phyloP scores from a whole-genome alignment of 1,139 yeast genomes.

The Saccharomycopsis phalli region DNA sequence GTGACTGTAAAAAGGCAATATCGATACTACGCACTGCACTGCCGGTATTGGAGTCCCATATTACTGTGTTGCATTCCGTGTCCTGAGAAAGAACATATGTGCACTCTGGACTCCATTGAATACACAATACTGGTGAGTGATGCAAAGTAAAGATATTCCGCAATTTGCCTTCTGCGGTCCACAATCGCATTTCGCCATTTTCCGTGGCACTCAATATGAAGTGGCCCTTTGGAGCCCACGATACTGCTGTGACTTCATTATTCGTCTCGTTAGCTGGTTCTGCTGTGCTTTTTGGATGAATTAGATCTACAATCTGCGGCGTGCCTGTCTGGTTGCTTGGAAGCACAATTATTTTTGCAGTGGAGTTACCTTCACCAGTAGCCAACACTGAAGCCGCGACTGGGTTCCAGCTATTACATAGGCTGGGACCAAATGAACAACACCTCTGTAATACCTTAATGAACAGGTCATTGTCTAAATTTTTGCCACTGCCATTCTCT shows the following conservation, averaged over 20 bases:
- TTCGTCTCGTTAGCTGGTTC: constrained; percentile 15
- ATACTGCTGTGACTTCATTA: constrained; percentile 33
- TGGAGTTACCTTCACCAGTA: constrained; percentile 33
- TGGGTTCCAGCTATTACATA: constrained; percentile 36
- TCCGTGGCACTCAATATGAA: constrained; percentile 48
- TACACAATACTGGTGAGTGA: constrained; percentile 40
- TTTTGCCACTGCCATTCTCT: background rate
- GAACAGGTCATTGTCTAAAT: constrained; percentile 23
- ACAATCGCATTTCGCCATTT: constrained; percentile 58
- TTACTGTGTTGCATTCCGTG: constrained; percentile 33
- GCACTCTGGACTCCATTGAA: constrained; percentile 43
- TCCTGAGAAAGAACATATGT: constrained; percentile 35
- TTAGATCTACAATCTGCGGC: constrained; percentile 20
- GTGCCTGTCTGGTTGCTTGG: constrained; percentile 21
- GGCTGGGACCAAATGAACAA: constrained; percentile 28
- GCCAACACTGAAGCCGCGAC: constrained; percentile 28
- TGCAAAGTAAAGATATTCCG: constrained; percentile 51
- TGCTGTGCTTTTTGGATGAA: constrained; percentile 22
- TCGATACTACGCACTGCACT: constrained; percentile 39
- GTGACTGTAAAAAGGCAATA: constrained; percentile 15
- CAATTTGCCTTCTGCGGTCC: constrained; percentile 60
- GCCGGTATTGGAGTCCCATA: constrained; percentile 49
- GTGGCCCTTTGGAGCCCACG: constrained; percentile 61
- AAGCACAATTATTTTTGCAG: constrained; percentile 29
- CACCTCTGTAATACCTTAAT: constrained; percentile 29